Base-by-base conservation (phyloP, 2,329 filamentous ascomycete genomes). In the Cladosporium halotolerans region DNA sequence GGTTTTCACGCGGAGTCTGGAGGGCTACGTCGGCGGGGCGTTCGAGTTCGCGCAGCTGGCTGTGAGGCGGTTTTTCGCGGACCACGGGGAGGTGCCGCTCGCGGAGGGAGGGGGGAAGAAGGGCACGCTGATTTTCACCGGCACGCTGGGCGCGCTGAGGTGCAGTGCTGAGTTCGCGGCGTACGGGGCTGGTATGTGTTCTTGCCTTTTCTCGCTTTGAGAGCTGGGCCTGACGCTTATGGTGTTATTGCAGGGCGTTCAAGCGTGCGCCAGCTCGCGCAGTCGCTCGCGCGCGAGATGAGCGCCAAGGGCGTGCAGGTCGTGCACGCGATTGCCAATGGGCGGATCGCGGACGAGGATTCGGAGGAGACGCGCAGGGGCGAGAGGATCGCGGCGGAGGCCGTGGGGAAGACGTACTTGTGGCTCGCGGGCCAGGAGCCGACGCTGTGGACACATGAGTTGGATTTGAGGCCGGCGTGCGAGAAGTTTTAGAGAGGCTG, bases 301-400 rank as follows among this genome's bases (percentile, higher is more conserved):
- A 79, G 74, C 58, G 71, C 72, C n/a, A 76, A 74, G 55, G 79
- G 79, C 2, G 66, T 83, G 0, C 79, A 83, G 63, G 78, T 81
- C 3, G 78, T 77, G n/a, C 80, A 83, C 65, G 73, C 79, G 2
- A 79, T 83, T 55, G 78, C 76, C 0, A 82, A 82, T 60, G 79
- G 78, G 0, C 67, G 64, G 0, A 81, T 82, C 52, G 44, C 18
- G 14, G 79, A 81, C 61, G 76, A 75, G 52, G 68, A 77, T 28
- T 73, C 72, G 1, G 73, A 77, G 52, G 74, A 75, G 28, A 72
- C 73, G 40, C 68, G 68, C 59, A 70, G 61, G 0, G 79, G 79
- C 3, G 79, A 79, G 70, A 77, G 75, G 54, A 83, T 82, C 70
- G 76, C 76, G 47, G 78, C 78, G 0, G 78, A 82, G 63, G 78